These are phyloP conservation scores for Rubia tinctorum DNA, from an alignment of 305 asterid species.

Conservation along the genomic window DNA sequence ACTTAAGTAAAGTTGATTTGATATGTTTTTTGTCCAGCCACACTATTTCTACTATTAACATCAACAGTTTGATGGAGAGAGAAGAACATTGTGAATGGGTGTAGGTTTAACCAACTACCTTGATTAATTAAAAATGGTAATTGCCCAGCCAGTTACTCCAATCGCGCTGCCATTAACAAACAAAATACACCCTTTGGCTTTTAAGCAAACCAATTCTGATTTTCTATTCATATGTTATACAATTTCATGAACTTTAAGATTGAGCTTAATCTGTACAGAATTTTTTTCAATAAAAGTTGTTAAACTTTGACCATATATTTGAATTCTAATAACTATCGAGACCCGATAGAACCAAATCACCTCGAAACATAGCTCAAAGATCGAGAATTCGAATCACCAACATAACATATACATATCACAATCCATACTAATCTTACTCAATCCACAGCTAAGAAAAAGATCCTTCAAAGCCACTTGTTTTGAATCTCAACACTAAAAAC, in stretches of 20 bases:
- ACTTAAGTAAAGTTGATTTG: conserved; percentile 20
- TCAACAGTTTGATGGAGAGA: not conserved
- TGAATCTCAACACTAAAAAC: not conserved
- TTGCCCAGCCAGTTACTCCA: no score
- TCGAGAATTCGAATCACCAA: not conserved
- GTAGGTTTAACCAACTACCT: not conserved
- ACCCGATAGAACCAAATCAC: not conserved
- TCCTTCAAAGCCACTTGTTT: not conserved
- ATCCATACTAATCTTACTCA: not conserved
- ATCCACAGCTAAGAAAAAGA: not conserved
- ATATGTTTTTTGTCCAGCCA: not conserved
- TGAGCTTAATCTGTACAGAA: no score
- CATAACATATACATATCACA: not conserved
- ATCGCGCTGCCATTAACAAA: not conserved
- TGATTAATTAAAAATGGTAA: not conserved
- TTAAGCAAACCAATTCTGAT: not conserved
- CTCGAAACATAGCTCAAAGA: not conserved
- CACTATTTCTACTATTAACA: not conserved
- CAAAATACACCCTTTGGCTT: not conserved
- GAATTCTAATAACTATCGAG: not conserved
- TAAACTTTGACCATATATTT: no score
- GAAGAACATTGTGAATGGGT: not conserved
- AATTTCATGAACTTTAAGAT: not conserved
- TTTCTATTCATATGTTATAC: not conserved
- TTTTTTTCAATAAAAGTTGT: no score